Evolutionary conservation across 176 grass and related monocot species (phyloP).

Genomic region (Eragrostis nindensis): DNA sequence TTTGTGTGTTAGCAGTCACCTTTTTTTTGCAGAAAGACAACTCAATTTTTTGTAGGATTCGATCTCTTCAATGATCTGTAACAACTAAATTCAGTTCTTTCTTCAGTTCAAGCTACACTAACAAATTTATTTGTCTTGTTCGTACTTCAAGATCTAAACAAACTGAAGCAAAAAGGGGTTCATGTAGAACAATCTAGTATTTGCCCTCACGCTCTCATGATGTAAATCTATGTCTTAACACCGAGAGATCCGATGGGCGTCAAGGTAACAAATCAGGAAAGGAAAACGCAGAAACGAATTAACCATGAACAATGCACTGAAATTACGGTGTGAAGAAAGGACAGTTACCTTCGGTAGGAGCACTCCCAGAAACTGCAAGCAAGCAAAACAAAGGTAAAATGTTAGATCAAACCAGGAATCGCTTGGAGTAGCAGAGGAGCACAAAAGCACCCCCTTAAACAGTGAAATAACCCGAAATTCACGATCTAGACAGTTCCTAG

Average conservation of each 20-base stretch:
- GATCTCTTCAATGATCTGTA: not conserved
- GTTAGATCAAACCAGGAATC: constrained; percentile 18
- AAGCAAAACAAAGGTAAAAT: not conserved
- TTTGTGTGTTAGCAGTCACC: not conserved
- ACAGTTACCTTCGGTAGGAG: constrained; percentile 41
- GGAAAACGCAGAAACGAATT: not conserved
- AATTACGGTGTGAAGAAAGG: not conserved
- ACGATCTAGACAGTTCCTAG: not conserved
- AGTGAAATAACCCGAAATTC: not conserved
- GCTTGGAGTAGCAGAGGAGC: constrained; percentile 3
- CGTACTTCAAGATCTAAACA: constrained; percentile 7
- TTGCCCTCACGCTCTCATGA: not conserved
- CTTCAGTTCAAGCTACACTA: not conserved
- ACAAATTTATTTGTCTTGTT: not conserved
- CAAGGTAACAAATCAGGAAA: not conserved
- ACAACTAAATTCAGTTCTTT: not conserved
- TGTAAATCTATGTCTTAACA: not conserved
- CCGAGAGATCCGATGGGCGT: not conserved
- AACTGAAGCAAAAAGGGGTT: not conserved
- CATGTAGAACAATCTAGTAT: not conserved
- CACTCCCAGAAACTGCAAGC: constrained; percentile 25
- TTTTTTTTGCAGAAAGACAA: constrained; percentile 19
- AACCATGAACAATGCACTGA: not conserved
- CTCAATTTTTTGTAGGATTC: not conserved
- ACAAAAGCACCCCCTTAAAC: not conserved